Evolutionary conservation across 495 filamentous ascomycete species (phyloP).

Genomic region (Lasiosphaeria hispida): DNA sequence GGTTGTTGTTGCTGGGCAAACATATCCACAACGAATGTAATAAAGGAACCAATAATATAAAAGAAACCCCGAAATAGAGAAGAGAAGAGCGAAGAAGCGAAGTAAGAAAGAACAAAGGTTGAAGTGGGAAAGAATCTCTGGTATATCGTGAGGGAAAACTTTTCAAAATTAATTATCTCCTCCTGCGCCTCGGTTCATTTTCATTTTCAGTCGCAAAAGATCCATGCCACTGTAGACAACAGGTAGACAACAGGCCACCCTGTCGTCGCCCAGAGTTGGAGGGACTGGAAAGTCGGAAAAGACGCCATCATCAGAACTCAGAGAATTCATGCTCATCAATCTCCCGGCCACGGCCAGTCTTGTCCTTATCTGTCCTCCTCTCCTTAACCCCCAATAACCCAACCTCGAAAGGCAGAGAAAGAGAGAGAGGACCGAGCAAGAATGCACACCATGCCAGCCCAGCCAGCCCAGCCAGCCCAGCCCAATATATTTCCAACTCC

Average conservation of each 20-base stretch:
- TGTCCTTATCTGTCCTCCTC: too few relatives aligned
- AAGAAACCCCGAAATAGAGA: not conserved
- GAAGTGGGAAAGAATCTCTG: not conserved
- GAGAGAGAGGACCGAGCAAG: not conserved
- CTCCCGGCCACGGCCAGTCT: too few relatives aligned
- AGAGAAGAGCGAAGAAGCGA: not conserved
- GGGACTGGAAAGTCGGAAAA: too few relatives aligned
- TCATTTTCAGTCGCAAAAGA: not conserved
- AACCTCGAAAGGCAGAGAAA: not conserved
- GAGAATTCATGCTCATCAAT: too few relatives aligned
- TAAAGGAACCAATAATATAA: not conserved
- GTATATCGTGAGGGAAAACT: not conserved
- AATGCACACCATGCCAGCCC: not conserved
- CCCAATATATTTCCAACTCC: slow-evolving; percentile 7
- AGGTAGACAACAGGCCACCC: too few relatives aligned
- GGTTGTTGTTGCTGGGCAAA: not conserved
- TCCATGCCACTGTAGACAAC: too few relatives aligned
- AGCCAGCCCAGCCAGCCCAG: slow-evolving; percentile 1
- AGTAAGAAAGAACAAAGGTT: not conserved
- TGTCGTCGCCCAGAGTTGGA: too few relatives aligned
- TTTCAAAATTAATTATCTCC: slow-evolving; percentile 1
- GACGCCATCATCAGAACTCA: too few relatives aligned
- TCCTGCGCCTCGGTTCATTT: not conserved
- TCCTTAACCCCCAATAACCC: not conserved
- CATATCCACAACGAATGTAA: slow-evolving; percentile 5